Evolutionary conservation across 1,284 basidiomycete genomes (phyloP).

Genomic region (Trichosporon sp.): DNA sequence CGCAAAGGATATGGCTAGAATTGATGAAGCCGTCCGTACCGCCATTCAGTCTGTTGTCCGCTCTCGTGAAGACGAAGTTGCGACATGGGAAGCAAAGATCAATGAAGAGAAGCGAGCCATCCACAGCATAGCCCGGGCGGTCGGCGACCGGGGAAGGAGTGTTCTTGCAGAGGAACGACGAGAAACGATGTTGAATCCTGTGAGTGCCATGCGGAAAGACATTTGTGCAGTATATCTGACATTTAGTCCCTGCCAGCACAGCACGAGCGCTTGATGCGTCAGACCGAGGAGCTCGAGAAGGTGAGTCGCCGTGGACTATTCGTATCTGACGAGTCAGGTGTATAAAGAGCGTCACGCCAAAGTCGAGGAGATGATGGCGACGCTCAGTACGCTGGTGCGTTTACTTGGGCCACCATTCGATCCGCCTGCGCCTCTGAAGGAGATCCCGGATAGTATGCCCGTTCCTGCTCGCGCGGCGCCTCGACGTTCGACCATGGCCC

Average conservation of each 20-base stretch:
- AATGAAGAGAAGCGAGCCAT: slow-evolving; percentile 39
- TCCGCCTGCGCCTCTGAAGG: slow-evolving; percentile 41
- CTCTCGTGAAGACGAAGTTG: slow-evolving; percentile 51
- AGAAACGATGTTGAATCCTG: slow-evolving; percentile 31
- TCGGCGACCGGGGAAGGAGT: slow-evolving; percentile 46
- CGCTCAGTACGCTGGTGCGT: slow-evolving; percentile 37
- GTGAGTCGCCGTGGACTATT: slow-evolving; percentile 27
- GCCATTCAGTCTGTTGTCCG: slow-evolving; percentile 48
- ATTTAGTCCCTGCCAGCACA: slow-evolving; percentile 44
- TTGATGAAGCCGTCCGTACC: slow-evolving; percentile 48
- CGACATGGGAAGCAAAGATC: slow-evolving; percentile 46
- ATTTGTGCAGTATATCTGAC: not conserved
- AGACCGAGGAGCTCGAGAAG: slow-evolving; percentile 42
- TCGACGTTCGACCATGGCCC: slow-evolving; percentile 2
- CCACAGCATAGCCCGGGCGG: slow-evolving; percentile 40
- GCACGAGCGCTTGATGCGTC: slow-evolving; percentile 41
- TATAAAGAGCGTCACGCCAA: slow-evolving; percentile 46
- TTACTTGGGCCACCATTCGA: slow-evolving; percentile 51
- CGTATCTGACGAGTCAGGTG: slow-evolving; percentile 30
- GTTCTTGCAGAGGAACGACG: slow-evolving; percentile 37
- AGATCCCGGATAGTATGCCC: slow-evolving; percentile 37
- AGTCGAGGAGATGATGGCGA: slow-evolving; percentile 37
- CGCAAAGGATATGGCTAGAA: slow-evolving; percentile 44
- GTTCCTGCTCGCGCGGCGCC: slow-evolving; percentile 17
- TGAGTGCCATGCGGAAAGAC: not conserved